Base-by-base conservation (phyloP, 202 grass and related monocot genomes). In the Panicum hallii region DNA sequence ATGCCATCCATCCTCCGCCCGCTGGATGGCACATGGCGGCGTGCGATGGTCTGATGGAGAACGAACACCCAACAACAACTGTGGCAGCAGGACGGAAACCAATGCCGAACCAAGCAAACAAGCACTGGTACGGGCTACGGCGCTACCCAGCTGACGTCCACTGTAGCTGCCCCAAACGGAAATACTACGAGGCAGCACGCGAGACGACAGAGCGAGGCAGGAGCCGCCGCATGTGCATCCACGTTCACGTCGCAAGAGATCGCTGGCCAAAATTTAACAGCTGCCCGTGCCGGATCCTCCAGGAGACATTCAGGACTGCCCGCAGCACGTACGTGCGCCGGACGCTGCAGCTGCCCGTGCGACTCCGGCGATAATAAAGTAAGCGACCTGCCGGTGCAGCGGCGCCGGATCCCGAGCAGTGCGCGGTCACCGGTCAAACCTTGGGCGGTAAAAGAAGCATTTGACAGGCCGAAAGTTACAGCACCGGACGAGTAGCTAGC, bases 171-270 rank as follows among this genome's bases (percentile, higher is more conserved):
- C 84, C 46, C 0, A 7, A 61, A 26, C 16, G 1, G 36, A 65
- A 69, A 48, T 14, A 14, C 17, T 14, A 30, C 17, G 4, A 46
- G 5, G 0, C 14, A 41, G 4, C 36, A 63, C 42, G 44, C 42
- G 23, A 52, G 7, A 36, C 40, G 11, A 67, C 9, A 60, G 57
- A 64, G 26, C 26, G 26, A 26, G 46, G 19, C 4, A 17, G 70
- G 22, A 17, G 30, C 69, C 22, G 32, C 87, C 22, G 32, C 87
- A 63, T 14, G 20, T 75, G 45, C 63, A 40, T 55, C 47, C 77
- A 81, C 87, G 78, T 55, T 55, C 77, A 70, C 87, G 78, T 72
- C 87, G 83, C 49, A 77, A 20, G 46, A 46, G 6, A 20, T 12
- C 13, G 47, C 38, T 38, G 74, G 80, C 81, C 17, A 42, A 9